These are phyloP conservation scores for Berkeleyomyces rouxiae DNA, from an alignment of 2,329 filamentous ascomycete genomes.

Conservation along the genomic window DNA sequence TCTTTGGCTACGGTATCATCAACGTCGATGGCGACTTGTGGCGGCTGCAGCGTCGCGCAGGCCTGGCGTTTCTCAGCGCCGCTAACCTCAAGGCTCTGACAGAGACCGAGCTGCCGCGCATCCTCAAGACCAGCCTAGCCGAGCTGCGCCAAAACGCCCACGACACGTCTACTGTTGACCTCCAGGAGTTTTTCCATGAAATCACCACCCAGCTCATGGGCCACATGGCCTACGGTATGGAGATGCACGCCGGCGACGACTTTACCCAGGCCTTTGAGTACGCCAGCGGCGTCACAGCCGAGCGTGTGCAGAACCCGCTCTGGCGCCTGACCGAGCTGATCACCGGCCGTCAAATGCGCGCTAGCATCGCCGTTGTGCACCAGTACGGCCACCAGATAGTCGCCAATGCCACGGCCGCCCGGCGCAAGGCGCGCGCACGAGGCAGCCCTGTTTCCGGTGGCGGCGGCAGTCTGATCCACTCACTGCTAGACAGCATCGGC, in stretches of 20 bases:
- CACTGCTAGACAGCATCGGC: constrained; percentile 38
- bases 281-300: constrained; percentile 41
- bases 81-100: constrained; percentile 41
- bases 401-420: constrained; percentile 31
- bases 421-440: constrained; percentile 11
- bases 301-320: constrained; percentile 49
- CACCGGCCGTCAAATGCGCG: constrained; percentile 30
- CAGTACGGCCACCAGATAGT: constrained; percentile 42
- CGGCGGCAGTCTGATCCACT: constrained; percentile 40
- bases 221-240: constrained; percentile 53
- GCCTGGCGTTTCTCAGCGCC: constrained; percentile 39
- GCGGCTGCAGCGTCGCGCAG: constrained; percentile 46
- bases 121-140: constrained; percentile 29
- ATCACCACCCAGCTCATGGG: constrained; percentile 50
- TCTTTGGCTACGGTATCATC: constrained; percentile 51
- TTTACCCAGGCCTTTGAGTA: constrained; percentile 46
- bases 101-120: constrained; percentile 38
- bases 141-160: constrained; percentile 20
- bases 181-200: constrained; percentile 45
- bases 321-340: constrained; percentile 43
- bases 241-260: constrained; percentile 44
- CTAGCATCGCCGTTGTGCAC: constrained; percentile 33
- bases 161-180: constrained; percentile 27
- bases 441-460: not conserved
- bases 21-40: constrained; percentile 48